Base-by-base conservation (phyloP, 2,329 filamentous ascomycete species). In the Ceratocystis albifundus region DNA sequence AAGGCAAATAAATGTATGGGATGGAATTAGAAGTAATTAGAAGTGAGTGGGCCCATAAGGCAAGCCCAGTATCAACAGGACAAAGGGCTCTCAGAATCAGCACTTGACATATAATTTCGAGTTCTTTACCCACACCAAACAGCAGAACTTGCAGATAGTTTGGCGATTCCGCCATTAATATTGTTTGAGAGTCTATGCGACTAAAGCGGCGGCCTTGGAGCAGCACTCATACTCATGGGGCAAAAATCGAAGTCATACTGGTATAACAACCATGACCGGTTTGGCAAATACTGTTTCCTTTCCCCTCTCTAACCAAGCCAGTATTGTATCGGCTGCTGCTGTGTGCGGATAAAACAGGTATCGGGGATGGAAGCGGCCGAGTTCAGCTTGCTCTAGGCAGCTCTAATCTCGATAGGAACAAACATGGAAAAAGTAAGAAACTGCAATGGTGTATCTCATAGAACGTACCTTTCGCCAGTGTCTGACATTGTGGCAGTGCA, bases 401-500 rank as follows among this genome's bases (percentile, higher is more conserved):
- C 17, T 22, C 36, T 50, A 15, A 25, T 6, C n/a, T 25, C 44
- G 55, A 61, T 65, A 8, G 45, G 44, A 10, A 50, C 22, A 48
- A 36, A 61, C 36, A 59, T 41, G 62, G 48, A 61, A 45, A 28
- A 50, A 61, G 25, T 62, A 30, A 44, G 46, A 62, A 44, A 20
- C 36, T 22, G n/a, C 32, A 65, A 15, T 59, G 28, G 53, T 32
- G 53, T 10, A 20, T 59, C 25, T 59, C 25, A 30, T 8, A 59
- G 28, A 64, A 71, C 73, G 70, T 73, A 76, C 75, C 72, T 74
- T 45, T 75, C 74, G 67, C 74, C 73, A 64, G 71, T 69, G 41
- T 76, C 75, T 64, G 74, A 76, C 75, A 76, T 76, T 68, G 68
- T 72, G 71, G 66, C 66, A 63, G 66, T 67, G 66, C 66, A 67